phyloP scores from a whole-genome alignment of 352 stramenopile genomes.

The Elongisporangium anandrum region DNA sequence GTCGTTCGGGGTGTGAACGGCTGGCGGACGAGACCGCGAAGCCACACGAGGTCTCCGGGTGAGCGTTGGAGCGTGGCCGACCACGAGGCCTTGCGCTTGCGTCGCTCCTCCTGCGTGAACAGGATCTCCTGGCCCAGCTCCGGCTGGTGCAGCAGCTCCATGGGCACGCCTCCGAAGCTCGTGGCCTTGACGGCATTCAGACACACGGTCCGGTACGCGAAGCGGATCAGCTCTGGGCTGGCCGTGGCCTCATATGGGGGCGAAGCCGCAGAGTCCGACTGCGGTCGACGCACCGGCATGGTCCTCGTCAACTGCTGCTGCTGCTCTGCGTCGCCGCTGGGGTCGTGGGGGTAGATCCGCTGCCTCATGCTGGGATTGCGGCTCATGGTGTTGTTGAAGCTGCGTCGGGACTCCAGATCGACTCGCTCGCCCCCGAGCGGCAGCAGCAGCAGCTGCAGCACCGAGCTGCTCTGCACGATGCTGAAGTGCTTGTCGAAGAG shows the following conservation, averaged over 20 bases:
- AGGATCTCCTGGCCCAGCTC: constrained; percentile 56
- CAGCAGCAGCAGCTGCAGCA: constrained; percentile 61
- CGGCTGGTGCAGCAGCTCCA: constrained; percentile 30
- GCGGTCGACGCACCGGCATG: not conserved
- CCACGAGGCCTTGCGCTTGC: constrained; percentile 15
- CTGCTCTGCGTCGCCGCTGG: not conserved
- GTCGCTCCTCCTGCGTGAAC: constrained; percentile 44
- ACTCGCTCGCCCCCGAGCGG: constrained; percentile 26
- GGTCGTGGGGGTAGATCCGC: not conserved
- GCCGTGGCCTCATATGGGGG: not conserved
- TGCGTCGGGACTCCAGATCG: not conserved
- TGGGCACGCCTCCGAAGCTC: constrained; percentile 56
- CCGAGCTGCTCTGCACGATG: constrained; percentile 49
- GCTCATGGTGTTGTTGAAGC: not conserved
- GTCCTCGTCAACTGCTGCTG: not conserved
- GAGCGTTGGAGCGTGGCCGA: constrained; percentile 10
- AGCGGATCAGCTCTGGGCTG: constrained; percentile 33
- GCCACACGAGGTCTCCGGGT: constrained; percentile 23
- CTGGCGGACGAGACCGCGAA: constrained; percentile 21
- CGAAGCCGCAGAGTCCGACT: not conserved
- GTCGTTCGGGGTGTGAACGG: constrained; percentile 15
- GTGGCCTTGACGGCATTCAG: constrained; percentile 53
- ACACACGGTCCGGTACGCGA: constrained; percentile 47
- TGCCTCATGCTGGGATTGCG: not conserved
- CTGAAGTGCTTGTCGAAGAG: constrained; percentile 49